A percentile compares a stretch with the other conserved stretches of the same genome.
Conservation (phyloP, 441 rosid species). For the Gossypium laxum region DNA sequence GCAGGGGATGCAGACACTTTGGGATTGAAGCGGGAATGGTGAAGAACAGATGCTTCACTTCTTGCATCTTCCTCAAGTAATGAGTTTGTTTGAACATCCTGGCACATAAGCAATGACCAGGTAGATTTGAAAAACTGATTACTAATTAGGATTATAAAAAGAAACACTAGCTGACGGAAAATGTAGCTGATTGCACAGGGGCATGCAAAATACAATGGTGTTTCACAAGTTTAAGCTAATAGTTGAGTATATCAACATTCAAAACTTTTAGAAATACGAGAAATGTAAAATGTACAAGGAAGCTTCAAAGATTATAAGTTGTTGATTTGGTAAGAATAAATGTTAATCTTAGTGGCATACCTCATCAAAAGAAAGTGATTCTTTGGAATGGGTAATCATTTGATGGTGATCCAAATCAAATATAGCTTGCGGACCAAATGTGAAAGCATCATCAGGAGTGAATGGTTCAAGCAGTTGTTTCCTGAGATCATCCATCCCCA, state of each 20-base stretch:
- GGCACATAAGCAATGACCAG: conserved; percentile 11
- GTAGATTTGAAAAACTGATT: not conserved
- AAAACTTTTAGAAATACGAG: not conserved
- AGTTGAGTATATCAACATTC: not conserved
- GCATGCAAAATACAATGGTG: not conserved
- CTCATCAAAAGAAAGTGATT: conserved; percentile 80
- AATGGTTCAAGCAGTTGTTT: conserved; percentile 63
- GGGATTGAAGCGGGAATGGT: conserved; percentile 45
- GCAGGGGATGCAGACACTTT: conserved; percentile 26
- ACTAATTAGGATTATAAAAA: not conserved
- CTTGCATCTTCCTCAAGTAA: conserved; percentile 51
- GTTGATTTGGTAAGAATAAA: not conserved
- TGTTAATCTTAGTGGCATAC: conserved; percentile 23
- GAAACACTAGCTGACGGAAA: not conserved
- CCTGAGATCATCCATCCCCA: conserved; percentile 45
- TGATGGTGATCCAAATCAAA: conserved; percentile 38
- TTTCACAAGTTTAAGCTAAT: not conserved
- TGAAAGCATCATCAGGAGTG: conserved; percentile 75
- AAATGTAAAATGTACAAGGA: not conserved
- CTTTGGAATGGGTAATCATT: conserved; percentile 48
- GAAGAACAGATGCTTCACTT: conserved; percentile 64
- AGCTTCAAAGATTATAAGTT: not conserved
- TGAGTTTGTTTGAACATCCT: conserved; percentile 53
- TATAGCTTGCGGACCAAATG: conserved; percentile 47
- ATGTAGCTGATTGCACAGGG: not conserved